phyloP scores from a whole-genome alignment of 176 grass and related monocot species.

The Rhynchospora breviuscula region DNA sequence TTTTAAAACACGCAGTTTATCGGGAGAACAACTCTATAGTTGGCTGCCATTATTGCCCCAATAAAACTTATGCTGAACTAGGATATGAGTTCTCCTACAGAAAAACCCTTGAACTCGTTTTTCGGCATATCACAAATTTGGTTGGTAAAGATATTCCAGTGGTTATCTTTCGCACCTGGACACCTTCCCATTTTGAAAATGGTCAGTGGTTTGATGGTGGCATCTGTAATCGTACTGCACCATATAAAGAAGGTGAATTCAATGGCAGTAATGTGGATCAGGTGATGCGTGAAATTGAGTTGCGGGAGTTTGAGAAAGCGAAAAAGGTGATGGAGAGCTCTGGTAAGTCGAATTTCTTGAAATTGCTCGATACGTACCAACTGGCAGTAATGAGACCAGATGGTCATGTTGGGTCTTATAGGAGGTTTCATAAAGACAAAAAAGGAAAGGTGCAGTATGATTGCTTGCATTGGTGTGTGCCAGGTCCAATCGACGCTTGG shows the following conservation, averaged over 20 bases:
- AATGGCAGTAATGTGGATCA: conserved; percentile 39
- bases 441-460: conserved; percentile 51
- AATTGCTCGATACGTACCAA: conserved; percentile 65
- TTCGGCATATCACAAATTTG: conserved; percentile 41
- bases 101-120: conserved; percentile 46
- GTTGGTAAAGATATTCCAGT: conserved; percentile 43
- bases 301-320: conserved; percentile 48
- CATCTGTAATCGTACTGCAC: conserved; percentile 38
- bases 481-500: conserved; percentile 75
- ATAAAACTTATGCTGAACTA: conserved; percentile 58
- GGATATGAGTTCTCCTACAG: conserved; percentile 55
- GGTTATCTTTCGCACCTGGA: conserved; percentile 78
- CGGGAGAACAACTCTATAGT: conserved; percentile 48
- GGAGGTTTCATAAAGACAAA: conserved; percentile 36
- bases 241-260: conserved; percentile 63
- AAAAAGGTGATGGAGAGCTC: conserved; percentile 6
- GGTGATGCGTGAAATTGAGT: conserved; percentile 59
- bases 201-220: conserved; percentile 78
- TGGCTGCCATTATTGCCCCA: conserved; percentile 66
- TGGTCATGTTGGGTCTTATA: conserved; percentile 70
- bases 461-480: conserved; percentile 94
- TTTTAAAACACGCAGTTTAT: conserved; percentile 66
- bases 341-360: conserved; percentile 20
- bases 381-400: conserved; percentile 61
- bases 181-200: conserved; percentile 80